Evolutionary conservation across 2,329 filamentous ascomycete genomes (phyloP).

Genomic region (Trichoderma simmonsii): DNA sequence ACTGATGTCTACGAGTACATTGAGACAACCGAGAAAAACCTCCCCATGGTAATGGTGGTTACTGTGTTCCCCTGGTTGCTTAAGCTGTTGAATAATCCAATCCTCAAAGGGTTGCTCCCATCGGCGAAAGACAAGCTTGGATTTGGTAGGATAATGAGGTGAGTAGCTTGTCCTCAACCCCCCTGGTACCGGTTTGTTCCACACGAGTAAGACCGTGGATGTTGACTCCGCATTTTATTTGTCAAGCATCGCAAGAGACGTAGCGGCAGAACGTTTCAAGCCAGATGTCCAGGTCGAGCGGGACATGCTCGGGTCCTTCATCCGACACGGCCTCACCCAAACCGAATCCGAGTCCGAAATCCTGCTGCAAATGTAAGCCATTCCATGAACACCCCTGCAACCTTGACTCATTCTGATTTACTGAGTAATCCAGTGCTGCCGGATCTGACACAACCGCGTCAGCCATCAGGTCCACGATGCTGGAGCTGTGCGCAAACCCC

Average conservation of each 20-base stretch:
- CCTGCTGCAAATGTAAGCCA: slow-evolving; percentile 35
- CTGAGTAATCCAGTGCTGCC: slow-evolving; percentile 39
- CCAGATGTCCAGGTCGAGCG: slow-evolving; percentile 40
- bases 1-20: slow-evolving; percentile 49
- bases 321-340: slow-evolving; percentile 38
- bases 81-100: slow-evolving; percentile 38
- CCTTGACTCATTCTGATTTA: neutral
- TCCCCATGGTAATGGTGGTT: slow-evolving; percentile 24
- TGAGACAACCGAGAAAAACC: slow-evolving; percentile 35
- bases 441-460: slow-evolving; percentile 59
- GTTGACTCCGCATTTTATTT: neutral
- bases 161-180: slow-evolving; percentile 23
- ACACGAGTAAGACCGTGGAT: neutral
- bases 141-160: slow-evolving; percentile 45
- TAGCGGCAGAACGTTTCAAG: slow-evolving; percentile 45
- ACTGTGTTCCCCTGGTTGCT: slow-evolving; percentile 22
- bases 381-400: neutral
- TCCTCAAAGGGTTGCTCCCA: slow-evolving; percentile 42
- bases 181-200: too few relatives aligned
- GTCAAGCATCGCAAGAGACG: slow-evolving; percentile 40
- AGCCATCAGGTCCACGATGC: slow-evolving; percentile 49
- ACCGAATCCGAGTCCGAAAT: slow-evolving; percentile 44
- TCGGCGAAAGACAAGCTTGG: slow-evolving; percentile 38
- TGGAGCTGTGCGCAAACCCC: slow-evolving; percentile 51
- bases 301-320: slow-evolving; percentile 51